Conservation (phyloP, 441 rosid genomes). For the Geranium incanum region DNA sequence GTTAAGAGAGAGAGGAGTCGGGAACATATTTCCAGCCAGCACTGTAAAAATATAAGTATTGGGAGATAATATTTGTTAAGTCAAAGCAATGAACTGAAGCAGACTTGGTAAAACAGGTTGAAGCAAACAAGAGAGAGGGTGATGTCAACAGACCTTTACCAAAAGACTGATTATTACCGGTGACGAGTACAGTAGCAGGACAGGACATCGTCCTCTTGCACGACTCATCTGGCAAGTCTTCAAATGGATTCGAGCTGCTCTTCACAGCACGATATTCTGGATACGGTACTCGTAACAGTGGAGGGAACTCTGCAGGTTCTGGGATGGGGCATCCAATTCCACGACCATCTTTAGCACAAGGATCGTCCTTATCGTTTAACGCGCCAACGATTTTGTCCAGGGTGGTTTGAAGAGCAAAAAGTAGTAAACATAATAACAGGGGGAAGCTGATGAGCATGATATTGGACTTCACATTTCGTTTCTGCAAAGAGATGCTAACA, state of each 20-base stretch:
- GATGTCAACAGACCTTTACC: conserved; percentile 9
- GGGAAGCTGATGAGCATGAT: conserved; percentile 17
- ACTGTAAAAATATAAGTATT: not conserved
- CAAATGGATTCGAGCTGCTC: conserved; percentile 4
- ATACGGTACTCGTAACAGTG: conserved; percentile 12
- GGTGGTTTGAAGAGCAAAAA: not conserved
- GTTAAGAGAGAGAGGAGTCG: conserved; percentile 10
- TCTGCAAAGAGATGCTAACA: conserved; percentile 12
- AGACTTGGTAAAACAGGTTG: not conserved
- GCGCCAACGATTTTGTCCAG: not conserved
- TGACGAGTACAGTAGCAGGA: conserved; percentile 19
- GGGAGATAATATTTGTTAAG: not conserved
- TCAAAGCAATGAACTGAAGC: not conserved
- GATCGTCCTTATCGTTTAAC: not conserved
- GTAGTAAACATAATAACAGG: conserved; percentile 12
- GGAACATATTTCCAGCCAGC: conserved; percentile 10
- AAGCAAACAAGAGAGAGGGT: not conserved
- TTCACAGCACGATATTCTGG: conserved; percentile 16
- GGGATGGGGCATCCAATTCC: not conserved
- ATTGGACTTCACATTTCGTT: conserved; percentile 16
- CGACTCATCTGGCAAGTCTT: conserved; percentile 15
- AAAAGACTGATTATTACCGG: conserved; percentile 15
- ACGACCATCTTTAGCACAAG: not conserved
- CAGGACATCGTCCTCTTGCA: conserved; percentile 15
- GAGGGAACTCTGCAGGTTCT: conserved; percentile 3